These are phyloP conservation scores for Kodamaea fungicola DNA, from an alignment of 1,139 yeast species.

Conservation along the genomic window DNA sequence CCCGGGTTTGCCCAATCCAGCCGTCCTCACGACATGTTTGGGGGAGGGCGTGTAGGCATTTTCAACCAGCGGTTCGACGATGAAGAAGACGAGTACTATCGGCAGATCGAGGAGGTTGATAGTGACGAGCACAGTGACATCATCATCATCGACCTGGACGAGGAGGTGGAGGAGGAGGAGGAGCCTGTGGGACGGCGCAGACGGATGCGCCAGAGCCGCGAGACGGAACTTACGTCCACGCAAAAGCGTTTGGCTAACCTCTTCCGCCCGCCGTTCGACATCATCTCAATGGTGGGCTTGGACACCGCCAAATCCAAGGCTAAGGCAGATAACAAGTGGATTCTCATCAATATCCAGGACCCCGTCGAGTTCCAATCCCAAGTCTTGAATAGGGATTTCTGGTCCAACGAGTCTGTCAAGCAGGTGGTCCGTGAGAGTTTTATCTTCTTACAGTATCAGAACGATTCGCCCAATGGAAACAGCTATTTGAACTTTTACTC, in stretches of 20 bases:
- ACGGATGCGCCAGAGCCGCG: slow-evolving; percentile 23
- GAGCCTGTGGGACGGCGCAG: slow-evolving; percentile 24
- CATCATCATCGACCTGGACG: slow-evolving; percentile 32
- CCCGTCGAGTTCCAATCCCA: slow-evolving; percentile 83
- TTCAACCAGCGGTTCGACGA: slow-evolving; percentile 43
- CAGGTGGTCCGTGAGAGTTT: slow-evolving; percentile 63
- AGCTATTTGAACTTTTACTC: slow-evolving; percentile 72
- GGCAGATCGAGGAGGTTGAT: slow-evolving; percentile 14
- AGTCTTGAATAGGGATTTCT: slow-evolving; percentile 85
- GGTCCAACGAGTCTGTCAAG: slow-evolving; percentile 75
- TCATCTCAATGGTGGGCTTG: slow-evolving; percentile 63
- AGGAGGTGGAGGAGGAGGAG: slow-evolving; percentile 6
- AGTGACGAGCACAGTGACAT: slow-evolving; percentile 22
- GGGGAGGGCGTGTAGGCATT: slow-evolving; percentile 38
- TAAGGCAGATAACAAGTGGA: slow-evolving; percentile 67
- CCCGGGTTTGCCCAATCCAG: slow-evolving; percentile 12
- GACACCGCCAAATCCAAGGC: slow-evolving; percentile 74
- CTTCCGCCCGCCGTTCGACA: slow-evolving; percentile 91
- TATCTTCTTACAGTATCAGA: slow-evolving; percentile 76
- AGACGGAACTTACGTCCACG: slow-evolving; percentile 48
- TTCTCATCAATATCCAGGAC: slow-evolving; percentile 84
- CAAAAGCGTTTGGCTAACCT: slow-evolving; percentile 74
- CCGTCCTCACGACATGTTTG: slow-evolving; percentile 39
- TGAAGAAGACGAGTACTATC: slow-evolving; percentile 26
- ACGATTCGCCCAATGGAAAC: slow-evolving; percentile 70